Evolutionary conservation across 108 stramenopile genomes (phyloP), one percentile per base, ranked within the genome.

Genomic region (Nitzschia sp.): DNA sequence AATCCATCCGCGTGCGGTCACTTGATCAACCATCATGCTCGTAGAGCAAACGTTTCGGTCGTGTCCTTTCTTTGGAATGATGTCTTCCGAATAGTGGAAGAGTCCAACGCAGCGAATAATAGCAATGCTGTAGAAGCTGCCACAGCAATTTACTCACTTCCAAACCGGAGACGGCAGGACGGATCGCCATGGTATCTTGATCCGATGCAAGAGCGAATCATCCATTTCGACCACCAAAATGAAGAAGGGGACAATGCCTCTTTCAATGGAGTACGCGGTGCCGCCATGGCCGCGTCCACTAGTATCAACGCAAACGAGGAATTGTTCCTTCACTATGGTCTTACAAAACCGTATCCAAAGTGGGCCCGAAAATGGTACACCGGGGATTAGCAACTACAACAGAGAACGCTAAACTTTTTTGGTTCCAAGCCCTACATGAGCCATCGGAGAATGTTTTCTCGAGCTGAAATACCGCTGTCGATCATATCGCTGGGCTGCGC

Each of bases 1-100:
- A 77, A 80, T 56, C 82, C 71, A 15, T 80, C 79, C 11, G 82
- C 79, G 2, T 77, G 76, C 32, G 82, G 76, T 27, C 79, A 84
- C 33, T 64, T 84, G 54, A 33, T 84, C 31, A 84, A 80, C 55
- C 82, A 79, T 72, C 1, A 58, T 53, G 17, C 1, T 18, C n/a
- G 26, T 2, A 60, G 42, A 9, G 6, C 38, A n/a, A 54, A 67
- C 38, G 46, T 62, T 8, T 8, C 33, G 2, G 54, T 80, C 8
- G 13, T 74, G 11, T 64, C 75, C 18, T 84, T 84, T 71, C 13
- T 18, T 5, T 84, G 82, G 82, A 38, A 32, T 3, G 75, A 79
- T 23, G 65, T 79, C 8, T 62, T 68, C 68, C 46, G 30, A 30
- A 5, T 57, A 30, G 6, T 26, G 24, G 24, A 36, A 47, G n/a